These are phyloP conservation scores for Eleusine coracana DNA, from an alignment of 176 grass and related monocot genomes.

Conservation along the genomic window DNA sequence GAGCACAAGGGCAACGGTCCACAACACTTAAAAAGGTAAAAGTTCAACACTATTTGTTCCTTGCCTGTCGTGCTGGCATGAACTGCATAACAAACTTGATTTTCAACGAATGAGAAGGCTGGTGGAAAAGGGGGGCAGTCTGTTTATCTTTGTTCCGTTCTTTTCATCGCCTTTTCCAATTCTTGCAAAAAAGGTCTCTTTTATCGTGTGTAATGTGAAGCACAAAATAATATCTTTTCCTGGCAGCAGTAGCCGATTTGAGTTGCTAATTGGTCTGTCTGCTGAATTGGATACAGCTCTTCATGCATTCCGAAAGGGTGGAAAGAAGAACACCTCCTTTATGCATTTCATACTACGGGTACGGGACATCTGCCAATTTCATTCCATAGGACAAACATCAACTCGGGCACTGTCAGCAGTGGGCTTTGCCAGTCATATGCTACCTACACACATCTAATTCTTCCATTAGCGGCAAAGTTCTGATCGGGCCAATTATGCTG, in stretches of 20 bases:
- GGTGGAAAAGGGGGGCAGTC: not conserved
- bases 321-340: not conserved
- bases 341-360: slow-evolving; percentile 1
- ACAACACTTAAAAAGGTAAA: not conserved
- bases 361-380: not conserved
- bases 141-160: slow-evolving; percentile 32
- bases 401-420: not conserved
- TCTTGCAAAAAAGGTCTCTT: slow-evolving; percentile 7
- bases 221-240: not conserved
- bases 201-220: slow-evolving; percentile 23
- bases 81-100: slow-evolving; percentile 12
- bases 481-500: not conserved
- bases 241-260: slow-evolving; percentile 12
- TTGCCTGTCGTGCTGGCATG: not conserved
- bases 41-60: not conserved
- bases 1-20: not conserved
- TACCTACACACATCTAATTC: slow-evolving; percentile 16
- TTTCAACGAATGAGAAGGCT: slow-evolving; percentile 19
- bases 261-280: slow-evolving; percentile 34
- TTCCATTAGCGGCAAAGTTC: not conserved
- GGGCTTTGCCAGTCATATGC: not conserved
- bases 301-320: not conserved
- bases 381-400: not conserved
- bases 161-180: slow-evolving; percentile 31
- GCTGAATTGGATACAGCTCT: slow-evolving; percentile 12